phyloP scores from a whole-genome alignment of 2,329 filamentous ascomycete species.

The Claviceps cyperi region DNA sequence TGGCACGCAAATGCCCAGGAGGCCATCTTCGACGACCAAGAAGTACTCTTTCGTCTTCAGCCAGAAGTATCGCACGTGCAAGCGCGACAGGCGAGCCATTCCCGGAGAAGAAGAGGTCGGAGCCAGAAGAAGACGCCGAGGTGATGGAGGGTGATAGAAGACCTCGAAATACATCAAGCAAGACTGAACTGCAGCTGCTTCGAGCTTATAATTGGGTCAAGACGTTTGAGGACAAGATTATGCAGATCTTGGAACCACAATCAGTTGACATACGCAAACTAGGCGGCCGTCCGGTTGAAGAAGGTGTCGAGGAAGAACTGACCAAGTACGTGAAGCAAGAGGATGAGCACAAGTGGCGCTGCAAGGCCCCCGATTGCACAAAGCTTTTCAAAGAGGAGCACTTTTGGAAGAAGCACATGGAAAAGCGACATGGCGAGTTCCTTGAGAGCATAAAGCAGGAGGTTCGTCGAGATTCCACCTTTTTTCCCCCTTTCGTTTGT shows the following conservation, averaged over 20 bases:
- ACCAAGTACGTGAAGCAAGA: constrained; percentile 87
- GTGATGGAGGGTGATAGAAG: constrained; percentile 50
- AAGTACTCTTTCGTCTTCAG: constrained; percentile 67
- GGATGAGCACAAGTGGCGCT: constrained; percentile 92
- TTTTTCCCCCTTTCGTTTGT: neutral
- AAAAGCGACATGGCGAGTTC: constrained; percentile 90
- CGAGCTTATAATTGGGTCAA: constrained; percentile 98
- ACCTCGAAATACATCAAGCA: constrained; percentile 52
- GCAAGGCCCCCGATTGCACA: constrained; percentile 88
- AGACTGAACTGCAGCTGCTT: constrained; percentile 81
- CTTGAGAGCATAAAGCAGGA: constrained; percentile 66
- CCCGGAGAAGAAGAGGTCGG: constrained; percentile 64
- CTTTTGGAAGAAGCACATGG: constrained; percentile 96
- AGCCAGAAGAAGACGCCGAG: constrained; percentile 45
- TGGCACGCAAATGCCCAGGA: constrained; percentile 89
- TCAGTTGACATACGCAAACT: constrained; percentile 78
- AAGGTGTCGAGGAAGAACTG: constrained; percentile 76
- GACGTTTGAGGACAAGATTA: constrained; percentile 93
- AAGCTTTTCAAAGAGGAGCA: constrained; percentile 96
- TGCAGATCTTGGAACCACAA: constrained; percentile 84
- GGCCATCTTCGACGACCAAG: constrained; percentile 90
- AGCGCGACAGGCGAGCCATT: constrained; percentile 74
- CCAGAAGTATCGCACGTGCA: constrained; percentile 72
- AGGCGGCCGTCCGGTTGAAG: constrained; percentile 74
- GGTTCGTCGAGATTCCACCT: constrained; percentile 42